phyloP scores from a whole-genome alignment of 2,329 filamentous ascomycete genomes.

The Pseudogymnoascus sp. region DNA sequence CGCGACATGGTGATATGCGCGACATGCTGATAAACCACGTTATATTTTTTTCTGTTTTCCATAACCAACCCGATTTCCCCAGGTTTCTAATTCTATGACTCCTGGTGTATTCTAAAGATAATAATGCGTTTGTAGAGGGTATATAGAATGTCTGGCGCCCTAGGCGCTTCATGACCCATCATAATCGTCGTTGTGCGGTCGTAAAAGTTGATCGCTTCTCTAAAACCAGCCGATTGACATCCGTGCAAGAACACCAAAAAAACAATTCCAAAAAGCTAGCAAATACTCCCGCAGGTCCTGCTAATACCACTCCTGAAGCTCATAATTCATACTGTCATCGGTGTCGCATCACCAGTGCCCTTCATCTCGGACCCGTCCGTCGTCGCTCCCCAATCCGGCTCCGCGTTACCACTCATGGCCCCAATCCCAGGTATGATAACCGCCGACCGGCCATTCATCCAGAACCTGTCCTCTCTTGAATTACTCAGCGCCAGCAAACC shows the following conservation, averaged over 20 bases:
- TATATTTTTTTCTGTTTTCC: not conserved
- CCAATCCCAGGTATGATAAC: slow-evolving; percentile 12
- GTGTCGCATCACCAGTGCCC: not conserved
- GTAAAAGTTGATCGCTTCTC: not conserved
- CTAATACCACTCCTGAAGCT: not conserved
- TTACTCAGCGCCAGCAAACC: slow-evolving; percentile 48
- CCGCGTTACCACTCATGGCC: not conserved
- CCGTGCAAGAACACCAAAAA: not conserved
- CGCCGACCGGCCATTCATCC: slow-evolving; percentile 43
- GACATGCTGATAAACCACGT: too few species aligned
- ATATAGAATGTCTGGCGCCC: not conserved
- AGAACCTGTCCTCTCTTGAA: slow-evolving; percentile 37
- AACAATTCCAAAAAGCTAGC: not conserved
- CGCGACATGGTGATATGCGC: too few species aligned
- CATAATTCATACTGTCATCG: not conserved
- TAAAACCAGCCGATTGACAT: not conserved
- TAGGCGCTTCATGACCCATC: not conserved
- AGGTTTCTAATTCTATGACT: not conserved
- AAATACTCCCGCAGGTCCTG: not conserved
- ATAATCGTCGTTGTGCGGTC: not conserved
- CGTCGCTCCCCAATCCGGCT: not conserved
- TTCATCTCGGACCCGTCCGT: not conserved
- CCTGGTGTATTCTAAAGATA: not conserved
- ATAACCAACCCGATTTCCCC: not conserved
- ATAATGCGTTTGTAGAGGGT: not conserved